These are phyloP conservation scores for Tuber magnatum DNA, from an alignment of 495 filamentous ascomycete species.

Conservation along the genomic window DNA sequence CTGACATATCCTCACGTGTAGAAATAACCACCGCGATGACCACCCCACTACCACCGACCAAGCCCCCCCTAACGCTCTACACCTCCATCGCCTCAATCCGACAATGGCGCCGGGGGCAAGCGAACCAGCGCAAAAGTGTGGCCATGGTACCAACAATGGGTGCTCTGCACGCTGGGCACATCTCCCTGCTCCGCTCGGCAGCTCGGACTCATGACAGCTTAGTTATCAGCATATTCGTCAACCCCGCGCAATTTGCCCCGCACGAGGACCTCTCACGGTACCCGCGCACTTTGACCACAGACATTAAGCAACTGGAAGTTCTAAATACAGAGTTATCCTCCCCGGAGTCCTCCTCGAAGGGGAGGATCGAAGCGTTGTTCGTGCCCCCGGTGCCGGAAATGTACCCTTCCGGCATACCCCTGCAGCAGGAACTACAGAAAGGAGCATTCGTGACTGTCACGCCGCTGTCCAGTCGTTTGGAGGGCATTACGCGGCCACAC, in stretches of 20 bases:
- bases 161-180: slow-evolving; percentile 82
- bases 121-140: slow-evolving; percentile 62
- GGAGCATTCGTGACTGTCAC: slow-evolving; percentile 94
- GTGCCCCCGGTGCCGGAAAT: slow-evolving; percentile 73
- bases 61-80: slow-evolving; percentile 61
- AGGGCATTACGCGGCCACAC: slow-evolving; percentile 79
- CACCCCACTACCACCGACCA: slow-evolving; percentile 7
- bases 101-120: slow-evolving; percentile 59
- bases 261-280: slow-evolving; percentile 82
- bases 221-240: slow-evolving; percentile 86
- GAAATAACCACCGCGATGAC: slow-evolving; percentile 19
- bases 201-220: slow-evolving; percentile 76
- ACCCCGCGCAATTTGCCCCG: slow-evolving; percentile 91
- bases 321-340: slow-evolving; percentile 65
- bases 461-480: slow-evolving; percentile 68
- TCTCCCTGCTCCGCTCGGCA: slow-evolving; percentile 78
- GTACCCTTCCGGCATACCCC: slow-evolving; percentile 78
- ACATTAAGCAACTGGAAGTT: slow-evolving; percentile 56
- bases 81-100: slow-evolving; percentile 66
- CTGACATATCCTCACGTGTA: not conserved
- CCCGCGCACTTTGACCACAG: slow-evolving; percentile 79
- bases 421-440: slow-evolving; percentile 65
- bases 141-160: slow-evolving; percentile 96
- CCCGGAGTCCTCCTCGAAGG: slow-evolving; percentile 49
- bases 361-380: slow-evolving; percentile 74